phyloP scores from a whole-genome alignment of 140 eudicot genomes.

The Stevia rebaudiana region DNA sequence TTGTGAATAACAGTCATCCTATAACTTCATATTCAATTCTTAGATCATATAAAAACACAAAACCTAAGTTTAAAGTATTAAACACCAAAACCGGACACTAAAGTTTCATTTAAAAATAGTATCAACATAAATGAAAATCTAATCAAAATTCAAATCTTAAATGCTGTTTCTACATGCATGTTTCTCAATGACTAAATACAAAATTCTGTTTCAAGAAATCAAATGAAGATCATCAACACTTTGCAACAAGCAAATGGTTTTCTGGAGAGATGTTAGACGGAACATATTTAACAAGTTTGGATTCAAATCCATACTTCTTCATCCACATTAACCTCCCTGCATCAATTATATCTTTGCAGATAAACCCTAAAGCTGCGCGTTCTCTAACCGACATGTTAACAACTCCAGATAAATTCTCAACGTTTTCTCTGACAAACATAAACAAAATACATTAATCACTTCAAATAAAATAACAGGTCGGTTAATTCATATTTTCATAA shows the following conservation, averaged over 20 bases:
- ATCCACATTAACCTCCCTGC: slow-evolving; percentile 74
- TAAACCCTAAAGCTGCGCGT: slow-evolving; percentile 71
- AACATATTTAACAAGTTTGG: slow-evolving; percentile 68
- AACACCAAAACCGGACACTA: background rate
- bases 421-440: slow-evolving; percentile 34
- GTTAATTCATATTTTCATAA: background rate
- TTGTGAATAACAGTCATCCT: rapidly evolving
- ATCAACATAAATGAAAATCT: background rate
- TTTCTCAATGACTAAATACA: background rate
- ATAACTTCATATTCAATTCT: background rate
- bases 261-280: slow-evolving; percentile 83
- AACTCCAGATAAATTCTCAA: slow-evolving; percentile 24
- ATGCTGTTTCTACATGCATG: background rate
- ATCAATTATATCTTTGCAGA: slow-evolving; percentile 97
- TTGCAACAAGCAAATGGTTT: slow-evolving; percentile 71
- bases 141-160: background rate
- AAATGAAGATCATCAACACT: slow-evolving; percentile 12
- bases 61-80: background rate
- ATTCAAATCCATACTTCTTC: slow-evolving; percentile 46
- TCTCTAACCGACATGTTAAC: slow-evolving; percentile 54
- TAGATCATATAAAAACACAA: background rate
- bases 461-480: background rate
- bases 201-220: background rate
- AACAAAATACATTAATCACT: slow-evolving; percentile 3
- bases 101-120: background rate